phyloP scores from a whole-genome alignment of 768 basidiomycete species.

The Termitomyces sp. region DNA sequence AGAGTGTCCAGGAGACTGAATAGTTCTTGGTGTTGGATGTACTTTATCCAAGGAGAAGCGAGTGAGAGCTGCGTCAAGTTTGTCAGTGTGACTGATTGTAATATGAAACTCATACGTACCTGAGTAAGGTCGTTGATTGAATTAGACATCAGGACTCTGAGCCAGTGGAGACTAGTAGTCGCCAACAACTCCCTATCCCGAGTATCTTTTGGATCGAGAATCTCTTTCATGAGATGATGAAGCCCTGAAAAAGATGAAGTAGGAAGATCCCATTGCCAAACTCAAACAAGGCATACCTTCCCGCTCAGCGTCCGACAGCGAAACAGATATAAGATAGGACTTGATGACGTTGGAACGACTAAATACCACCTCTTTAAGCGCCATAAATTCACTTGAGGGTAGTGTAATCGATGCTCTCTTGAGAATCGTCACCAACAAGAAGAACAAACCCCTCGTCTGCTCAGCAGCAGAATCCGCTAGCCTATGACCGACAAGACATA shows the following conservation, averaged over 20 bases:
- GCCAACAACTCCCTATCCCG: slow-evolving; percentile 35
- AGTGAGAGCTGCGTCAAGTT: slow-evolving; percentile 15
- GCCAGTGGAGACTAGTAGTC: slow-evolving; percentile 41
- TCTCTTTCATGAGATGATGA: slow-evolving; percentile 28
- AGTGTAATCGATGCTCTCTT: slow-evolving; percentile 20
- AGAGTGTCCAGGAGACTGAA: slow-evolving; percentile 39
- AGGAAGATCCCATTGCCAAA: neutral
- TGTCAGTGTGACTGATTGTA: neutral
- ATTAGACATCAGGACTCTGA: slow-evolving; percentile 3
- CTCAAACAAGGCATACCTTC: slow-evolving; percentile 25
- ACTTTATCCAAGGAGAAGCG: slow-evolving; percentile 50
- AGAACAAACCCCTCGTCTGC: slow-evolving; percentile 26
- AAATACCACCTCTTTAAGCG: slow-evolving; percentile 37
- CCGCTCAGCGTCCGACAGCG: slow-evolving; percentile 18
- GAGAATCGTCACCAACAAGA: slow-evolving; percentile 34
- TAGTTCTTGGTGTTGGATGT: slow-evolving; percentile 37
- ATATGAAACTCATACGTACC: neutral
- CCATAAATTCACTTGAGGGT: slow-evolving; percentile 21
- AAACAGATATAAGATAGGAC: slow-evolving; percentile 24
- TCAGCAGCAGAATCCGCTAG: slow-evolving; percentile 16
- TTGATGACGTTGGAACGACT: slow-evolving; percentile 26
- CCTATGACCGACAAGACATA: slow-evolving; percentile 33
- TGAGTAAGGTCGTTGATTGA: neutral
- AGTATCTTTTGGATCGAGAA: slow-evolving; percentile 28
- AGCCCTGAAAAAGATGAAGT: slow-evolving; percentile 25